Evolutionary conservation across 2,329 filamentous ascomycete genomes (phyloP), one percentile per base, ranked within the genome.

Genomic region (Pyricularia pennisetigena): DNA sequence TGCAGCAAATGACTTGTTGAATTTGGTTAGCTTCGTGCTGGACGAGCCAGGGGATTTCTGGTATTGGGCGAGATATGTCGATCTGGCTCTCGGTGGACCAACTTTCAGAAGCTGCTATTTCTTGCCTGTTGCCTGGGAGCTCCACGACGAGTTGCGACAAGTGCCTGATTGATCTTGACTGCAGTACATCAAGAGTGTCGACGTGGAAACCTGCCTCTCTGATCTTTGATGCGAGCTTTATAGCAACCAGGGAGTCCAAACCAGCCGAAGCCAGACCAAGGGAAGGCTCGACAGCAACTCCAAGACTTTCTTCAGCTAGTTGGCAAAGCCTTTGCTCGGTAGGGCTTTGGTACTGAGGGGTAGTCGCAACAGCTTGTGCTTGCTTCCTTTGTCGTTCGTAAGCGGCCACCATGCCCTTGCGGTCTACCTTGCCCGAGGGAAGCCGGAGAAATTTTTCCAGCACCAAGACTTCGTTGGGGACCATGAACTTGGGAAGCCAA

Each of bases 401-500:
- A 8, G 85, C 79, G 0, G 79, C 75, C 71, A 87, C 82, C 8
- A 97, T 78, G 14, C 76, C 78, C 72, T 87, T 90, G 67, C 87
- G 88, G 73, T 97, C 90, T 16, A 94, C 83, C 74, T 97, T 97
- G 0, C 94, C 94, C 0, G 93, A 97, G 2, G 93, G 82, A 24
- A 97, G 80, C 67, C 89, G 87, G 0, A 93, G 93, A 68, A 97
- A 88, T 9, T 83, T 80, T 0, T 82, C 72, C 70, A 90, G 78
- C 1, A 90, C 74, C 0, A 92, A 76, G 28, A 96, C 79, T 70
- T 96, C 90, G 4, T 85, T 84, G 0, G 94, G 94, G 1, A 96
- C 79, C 94, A 97, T 97, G 74, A 89, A 95, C 4, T 83, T 82
- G 0, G 93, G 92, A 1, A 97, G 82, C 92, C 93, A 97, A 66